Percentiles rank a stretch among this genome's conserved stretches.
These are phyloP conservation scores for Aphanomyces astaci DNA, from an alignment of 352 stramenopile genomes.

Conservation along the genomic window DNA sequence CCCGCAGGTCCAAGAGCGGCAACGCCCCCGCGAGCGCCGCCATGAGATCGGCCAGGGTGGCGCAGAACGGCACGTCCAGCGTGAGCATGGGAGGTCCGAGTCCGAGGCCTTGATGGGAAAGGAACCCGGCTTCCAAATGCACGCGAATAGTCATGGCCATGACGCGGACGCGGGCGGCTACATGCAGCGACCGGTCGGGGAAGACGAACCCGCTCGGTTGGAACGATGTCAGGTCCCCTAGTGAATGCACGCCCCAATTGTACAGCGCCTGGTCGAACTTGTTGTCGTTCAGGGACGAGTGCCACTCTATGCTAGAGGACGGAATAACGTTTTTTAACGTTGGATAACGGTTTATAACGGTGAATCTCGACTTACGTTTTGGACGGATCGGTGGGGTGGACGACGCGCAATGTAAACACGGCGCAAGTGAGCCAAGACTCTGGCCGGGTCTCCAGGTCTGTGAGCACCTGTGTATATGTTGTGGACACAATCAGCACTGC, in stretches of 20 bases:
- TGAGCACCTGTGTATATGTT: conserved; percentile 33
- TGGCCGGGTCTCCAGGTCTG: conserved; percentile 44
- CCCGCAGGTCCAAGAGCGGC: conserved; percentile 30
- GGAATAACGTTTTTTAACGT: too few relatives aligned
- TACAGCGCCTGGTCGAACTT: conserved; percentile 67
- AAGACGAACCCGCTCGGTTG: conserved; percentile 44
- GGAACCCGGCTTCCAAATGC: conserved; percentile 49
- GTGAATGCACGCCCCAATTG: conserved; percentile 76
- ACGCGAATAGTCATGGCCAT: conserved; percentile 76
- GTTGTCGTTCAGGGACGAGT: conserved; percentile 76
- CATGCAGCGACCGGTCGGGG: conserved; percentile 35
- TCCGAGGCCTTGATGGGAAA: conserved; percentile 41
- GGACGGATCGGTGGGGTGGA: conserved; percentile 36
- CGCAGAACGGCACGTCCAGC: conserved; percentile 61
- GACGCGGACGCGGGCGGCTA: conserved; percentile 56
- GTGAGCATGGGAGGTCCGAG: conserved; percentile 43
- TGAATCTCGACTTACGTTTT: conserved; percentile 21
- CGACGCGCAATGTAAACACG: conserved; percentile 61
- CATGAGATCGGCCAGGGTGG: conserved; percentile 48
- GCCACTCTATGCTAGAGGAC: conserved; percentile 58
- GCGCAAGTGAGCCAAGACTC: conserved; percentile 67
- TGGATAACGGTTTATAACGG: too few relatives aligned
- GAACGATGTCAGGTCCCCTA: conserved; percentile 48
- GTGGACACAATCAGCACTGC: background rate
- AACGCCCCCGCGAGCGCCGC: conserved; percentile 27